Percentiles rank a stretch among this genome's conserved stretches.
Conservation (phyloP, 225 moss, liverwort and hornwort genomes). For the Takakia lepidozioides region DNA sequence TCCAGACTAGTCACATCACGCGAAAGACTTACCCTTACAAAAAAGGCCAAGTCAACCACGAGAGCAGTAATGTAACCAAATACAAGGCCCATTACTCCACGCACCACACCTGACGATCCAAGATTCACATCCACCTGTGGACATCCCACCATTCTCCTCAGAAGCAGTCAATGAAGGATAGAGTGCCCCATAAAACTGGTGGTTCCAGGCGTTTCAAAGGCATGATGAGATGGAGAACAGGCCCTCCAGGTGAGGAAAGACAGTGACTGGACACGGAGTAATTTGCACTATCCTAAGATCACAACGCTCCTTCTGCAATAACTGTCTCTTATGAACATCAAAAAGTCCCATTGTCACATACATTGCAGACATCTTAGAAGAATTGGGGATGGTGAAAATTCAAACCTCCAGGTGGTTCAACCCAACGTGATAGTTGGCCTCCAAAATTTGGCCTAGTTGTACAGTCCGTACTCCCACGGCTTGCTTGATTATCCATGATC, state of each 20-base stretch:
- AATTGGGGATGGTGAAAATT: no score
- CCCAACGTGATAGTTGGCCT: constrained; percentile 55
- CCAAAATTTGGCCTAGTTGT: constrained; percentile 55
- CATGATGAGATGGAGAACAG: no score
- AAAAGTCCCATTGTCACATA: no score
- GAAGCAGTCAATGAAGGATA: no score
- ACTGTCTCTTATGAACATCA: no score
- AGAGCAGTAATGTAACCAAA: constrained; percentile 67
- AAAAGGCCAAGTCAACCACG: constrained; percentile 65
- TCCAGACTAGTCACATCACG: not conserved
- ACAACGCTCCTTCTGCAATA: no score
- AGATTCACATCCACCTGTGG: constrained; percentile 58
- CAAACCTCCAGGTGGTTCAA: constrained; percentile 62
- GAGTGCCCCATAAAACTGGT: no score
- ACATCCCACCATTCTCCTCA: constrained; percentile 1
- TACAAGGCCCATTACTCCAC: constrained; percentile 55
- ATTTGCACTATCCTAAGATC: no score
- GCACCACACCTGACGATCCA: constrained; percentile 64
- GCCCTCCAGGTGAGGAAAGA: no score
- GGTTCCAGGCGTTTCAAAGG: no score
- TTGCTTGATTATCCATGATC: constrained; percentile 72
- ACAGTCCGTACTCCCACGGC: constrained; percentile 66
- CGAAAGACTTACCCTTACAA: constrained; percentile 38
- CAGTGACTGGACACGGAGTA: no score
- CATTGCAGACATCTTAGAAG: constrained; percentile 9